Percentiles rank a stretch among this genome's conserved stretches.
Conservation (phyloP, 352 stramenopile species). For the Globisporangium heterothallicum region DNA sequence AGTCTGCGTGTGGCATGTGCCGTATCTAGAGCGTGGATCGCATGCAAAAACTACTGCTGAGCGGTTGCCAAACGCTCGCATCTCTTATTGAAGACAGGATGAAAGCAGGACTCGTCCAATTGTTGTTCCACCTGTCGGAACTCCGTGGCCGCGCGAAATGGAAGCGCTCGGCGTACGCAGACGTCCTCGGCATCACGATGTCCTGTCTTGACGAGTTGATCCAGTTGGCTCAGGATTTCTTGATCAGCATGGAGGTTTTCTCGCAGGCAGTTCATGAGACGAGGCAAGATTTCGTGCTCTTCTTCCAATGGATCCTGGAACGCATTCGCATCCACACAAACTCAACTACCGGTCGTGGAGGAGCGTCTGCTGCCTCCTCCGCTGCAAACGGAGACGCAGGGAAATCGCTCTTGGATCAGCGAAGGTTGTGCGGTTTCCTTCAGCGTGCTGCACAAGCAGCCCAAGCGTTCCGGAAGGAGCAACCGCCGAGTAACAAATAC, state of each 20-base stretch:
- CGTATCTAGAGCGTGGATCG: slow-evolving; percentile 39
- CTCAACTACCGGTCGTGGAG: slow-evolving; percentile 7
- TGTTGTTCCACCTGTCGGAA: slow-evolving; percentile 49
- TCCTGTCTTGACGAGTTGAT: slow-evolving; percentile 33
- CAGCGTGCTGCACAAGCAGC: slow-evolving; percentile 33
- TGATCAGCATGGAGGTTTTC: slow-evolving; percentile 43
- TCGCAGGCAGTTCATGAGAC: slow-evolving; percentile 43
- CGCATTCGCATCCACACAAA: slow-evolving; percentile 61
- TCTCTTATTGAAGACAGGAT: slow-evolving; percentile 28
- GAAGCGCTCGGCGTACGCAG: slow-evolving; percentile 24
- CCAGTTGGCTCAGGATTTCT: slow-evolving; percentile 20
- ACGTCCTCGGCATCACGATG: slow-evolving; percentile 32
- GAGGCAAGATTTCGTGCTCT: slow-evolving; percentile 47
- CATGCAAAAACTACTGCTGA: slow-evolving; percentile 49
- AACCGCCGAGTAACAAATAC: slow-evolving; percentile 31
- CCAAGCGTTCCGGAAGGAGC: slow-evolving; percentile 29
- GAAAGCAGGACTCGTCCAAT: slow-evolving; percentile 27
- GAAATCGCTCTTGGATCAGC: slow-evolving; percentile 57
- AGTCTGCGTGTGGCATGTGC: background rate
- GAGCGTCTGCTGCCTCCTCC: background rate
- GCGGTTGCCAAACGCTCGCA: slow-evolving; percentile 32
- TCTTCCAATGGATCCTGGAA: slow-evolving; percentile 63
- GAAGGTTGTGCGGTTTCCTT: slow-evolving; percentile 50
- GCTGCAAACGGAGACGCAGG: slow-evolving; percentile 4
- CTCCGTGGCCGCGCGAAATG: slow-evolving; percentile 49